A percentile compares a stretch with the other conserved stretches of the same genome.
phyloP scores from a whole-genome alignment of 1,139 yeast genomes.

The Pneumocystis murina region DNA sequence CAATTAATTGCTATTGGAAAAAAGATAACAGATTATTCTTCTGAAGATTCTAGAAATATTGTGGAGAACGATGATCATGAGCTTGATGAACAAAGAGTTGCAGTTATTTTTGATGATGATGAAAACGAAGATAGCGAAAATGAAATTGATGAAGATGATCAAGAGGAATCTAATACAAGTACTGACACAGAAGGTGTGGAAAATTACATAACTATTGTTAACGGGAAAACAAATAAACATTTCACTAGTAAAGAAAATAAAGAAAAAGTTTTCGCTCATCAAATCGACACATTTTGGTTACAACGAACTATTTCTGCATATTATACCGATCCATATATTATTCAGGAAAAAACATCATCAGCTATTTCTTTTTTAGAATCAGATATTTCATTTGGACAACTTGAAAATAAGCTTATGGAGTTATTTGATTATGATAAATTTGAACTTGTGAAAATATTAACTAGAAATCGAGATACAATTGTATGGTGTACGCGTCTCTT shows the following conservation, averaged over 20 bases:
- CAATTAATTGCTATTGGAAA: conserved; percentile 38
- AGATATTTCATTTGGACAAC: conserved; percentile 26
- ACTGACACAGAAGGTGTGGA: conserved; percentile 18
- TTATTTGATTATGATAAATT: conserved; percentile 36
- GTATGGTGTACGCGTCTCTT: conserved; percentile 40
- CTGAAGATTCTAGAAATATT: conserved; percentile 21
- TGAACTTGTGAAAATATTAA: conserved; percentile 35
- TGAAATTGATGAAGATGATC: conserved; percentile 23
- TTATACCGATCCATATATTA: conserved; percentile 27
- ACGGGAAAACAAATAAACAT: conserved; percentile 4
- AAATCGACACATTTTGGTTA: conserved; percentile 39
- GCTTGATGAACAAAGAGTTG: conserved; percentile 33
- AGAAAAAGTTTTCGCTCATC: conserved; percentile 19
- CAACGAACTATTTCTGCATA: conserved; percentile 29
- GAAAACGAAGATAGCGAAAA: conserved; percentile 26
- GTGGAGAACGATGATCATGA: conserved; percentile 16
- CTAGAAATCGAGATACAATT: conserved; percentile 39
- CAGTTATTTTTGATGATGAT: conserved; percentile 32
- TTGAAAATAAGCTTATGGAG: conserved; percentile 40
- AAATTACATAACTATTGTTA: conserved; percentile 4
- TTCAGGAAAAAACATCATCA: conserved; percentile 24
- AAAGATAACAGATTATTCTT: conserved; percentile 42
- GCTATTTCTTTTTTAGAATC: conserved; percentile 27
- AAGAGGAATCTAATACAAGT: conserved; percentile 21
- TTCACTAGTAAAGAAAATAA: conserved; percentile 10